Base-by-base conservation (phyloP, 2,329 filamentous ascomycete genomes). In the Penicillium oxalicum region DNA sequence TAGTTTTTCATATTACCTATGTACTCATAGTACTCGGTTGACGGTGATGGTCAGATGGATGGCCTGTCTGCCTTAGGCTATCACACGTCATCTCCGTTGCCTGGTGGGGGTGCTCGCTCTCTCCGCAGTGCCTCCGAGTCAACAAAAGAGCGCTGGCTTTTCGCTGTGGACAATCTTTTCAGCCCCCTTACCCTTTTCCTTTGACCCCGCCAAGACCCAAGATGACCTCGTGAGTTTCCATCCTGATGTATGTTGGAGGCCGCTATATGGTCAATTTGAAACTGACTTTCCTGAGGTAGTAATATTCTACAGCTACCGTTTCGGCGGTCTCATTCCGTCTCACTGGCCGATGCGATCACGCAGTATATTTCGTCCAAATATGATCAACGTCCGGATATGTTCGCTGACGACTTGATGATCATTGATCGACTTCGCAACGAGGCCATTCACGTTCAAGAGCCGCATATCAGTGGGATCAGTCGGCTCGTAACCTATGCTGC, bases 361-460 rank as follows among this genome's bases (percentile, higher is more conserved):
- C 85, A 93, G 67, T 97, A 98, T 74, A 97, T 98, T 64, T 95
- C 90, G 53, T 86, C 83, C 70, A 96, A 97, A 78, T 97, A 97
- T 84, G 91, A 97, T 70, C 93, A 98, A 68, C 91, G 95, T 66
- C 91, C 93, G 32, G 90, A 96, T 70, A 95, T 95, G 86, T 98
- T 98, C 71, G 82, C 83, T 54, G 80, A 88, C 55, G 93, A 98
- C 73, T 82, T 95, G 50, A 83, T 91, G 64, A 80, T 86, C 56
- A 90, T 98, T 62, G 90, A 97, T 65, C 77, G 81, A 42, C 74
- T 97, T 49, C 84, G 93, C 4, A 80, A 81, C 53, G 88, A 94
- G 66, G 93, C 93, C n/a, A 78, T 95, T 47, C 88, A 90, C 67
- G 86, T 93, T 2, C 82, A 86, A 51, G 93, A 98, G 66, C 83